phyloP scores from a whole-genome alignment of 2,329 filamentous ascomycete species.

The Cordyceps militaris region DNA sequence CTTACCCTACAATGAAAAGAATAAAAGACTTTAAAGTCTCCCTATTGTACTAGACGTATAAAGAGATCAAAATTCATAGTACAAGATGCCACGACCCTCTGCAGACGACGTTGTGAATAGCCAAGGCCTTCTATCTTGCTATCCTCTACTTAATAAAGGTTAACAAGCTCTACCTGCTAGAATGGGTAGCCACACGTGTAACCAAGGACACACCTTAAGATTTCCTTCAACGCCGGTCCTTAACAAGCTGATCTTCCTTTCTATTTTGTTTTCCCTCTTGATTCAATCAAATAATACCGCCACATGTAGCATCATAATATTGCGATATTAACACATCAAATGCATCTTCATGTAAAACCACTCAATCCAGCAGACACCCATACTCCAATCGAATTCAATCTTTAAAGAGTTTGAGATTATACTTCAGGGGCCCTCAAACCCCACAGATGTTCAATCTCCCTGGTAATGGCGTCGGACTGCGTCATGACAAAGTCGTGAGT shows the following conservation, averaged over 20 bases:
- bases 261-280: no score
- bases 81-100: not conserved
- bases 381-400: not conserved
- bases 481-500: slow-evolving; percentile 59
- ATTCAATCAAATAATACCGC: no score
- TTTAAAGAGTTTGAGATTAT: not conserved
- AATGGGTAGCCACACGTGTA: no score
- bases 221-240: no score
- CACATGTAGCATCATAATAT: not conserved
- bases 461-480: slow-evolving; percentile 37
- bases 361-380: not conserved
- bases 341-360: not conserved
- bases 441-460: slow-evolving; percentile 44
- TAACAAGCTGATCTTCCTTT: no score
- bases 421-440: slow-evolving; percentile 12
- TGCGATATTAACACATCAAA: no score
- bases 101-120: no score
- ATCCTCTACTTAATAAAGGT: no score
- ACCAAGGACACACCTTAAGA: no score
- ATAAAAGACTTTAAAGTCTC: not conserved
- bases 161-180: no score
- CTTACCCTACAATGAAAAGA: not conserved
- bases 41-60: not conserved
- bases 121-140: no score
- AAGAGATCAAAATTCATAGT: not conserved